Evolutionary conservation across 805 yeast genomes (phyloP), one percentile per base, ranked within the genome.

Genomic region (Ogataea trehaloabstinens): DNA sequence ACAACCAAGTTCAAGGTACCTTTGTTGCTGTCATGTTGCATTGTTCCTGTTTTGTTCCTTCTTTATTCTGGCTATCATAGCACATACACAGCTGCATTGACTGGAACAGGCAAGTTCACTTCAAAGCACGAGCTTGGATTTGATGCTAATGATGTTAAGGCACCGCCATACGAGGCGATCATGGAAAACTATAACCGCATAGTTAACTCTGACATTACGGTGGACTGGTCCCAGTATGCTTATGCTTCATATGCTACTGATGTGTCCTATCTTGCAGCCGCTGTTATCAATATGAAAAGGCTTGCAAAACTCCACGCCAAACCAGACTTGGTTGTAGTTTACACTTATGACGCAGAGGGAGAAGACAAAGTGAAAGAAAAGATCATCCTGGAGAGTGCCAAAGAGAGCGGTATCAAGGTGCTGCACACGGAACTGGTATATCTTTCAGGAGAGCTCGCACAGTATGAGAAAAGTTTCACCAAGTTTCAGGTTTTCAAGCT

Each of bases 241-340:
- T 80, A 80, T 52, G 75, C 78, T 5, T 74, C 75, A 35, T 80
- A 80, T 55, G 84, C 82, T 3, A 78, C 86, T 0, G 64, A 70
- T 40, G 46, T 63, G 7, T 60, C 65, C 16, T 76, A 79, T 46
- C 55, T 80, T 37, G 72, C 79, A 41, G 67, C 76, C 31, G 73
- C 80, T 4, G 46, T 80, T 27, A 62, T 78, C 49, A 72, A 76
- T 43, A 64, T 74, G 29, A 53, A 63, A 3, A 60, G 61, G 19
- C 49, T 80, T 35, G 33, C 33, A 10, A 53, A 53, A 61, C 11
- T 29, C 5, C 24, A 34, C 16, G 58, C 72, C 1, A 61, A 66
- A 35, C 75, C 78, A 0, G 66, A 75, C 35, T 49, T 78, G 40
- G 70, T 78, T 4, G 41, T 80, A 5, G 39, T 80, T 20, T 64